Base-by-base conservation (phyloP, 129 eudicot species). In the carrot (Daucus carota) region DNA sequence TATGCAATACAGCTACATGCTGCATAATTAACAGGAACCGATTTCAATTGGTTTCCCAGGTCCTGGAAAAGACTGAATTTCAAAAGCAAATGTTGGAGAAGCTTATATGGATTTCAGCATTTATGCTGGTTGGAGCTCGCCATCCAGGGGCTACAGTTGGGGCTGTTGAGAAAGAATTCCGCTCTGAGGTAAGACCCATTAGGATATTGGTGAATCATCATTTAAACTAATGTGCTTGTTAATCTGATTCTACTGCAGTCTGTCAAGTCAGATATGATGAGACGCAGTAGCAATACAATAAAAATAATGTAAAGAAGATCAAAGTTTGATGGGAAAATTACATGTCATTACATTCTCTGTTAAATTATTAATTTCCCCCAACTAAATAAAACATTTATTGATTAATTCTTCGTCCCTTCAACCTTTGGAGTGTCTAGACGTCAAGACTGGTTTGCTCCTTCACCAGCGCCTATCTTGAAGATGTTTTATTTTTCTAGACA, bases 121-220 rank as follows among this genome's bases (percentile, higher is more conserved):
- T 93, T 85, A 93, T 93, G 98, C 98, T 93, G 72, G 97, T 90
- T 70, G 97, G 98, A 68, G 96, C 93, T 69, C 97, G 90, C 59
- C 93, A 93, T 87, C 96, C 96, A 70, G 98, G 98, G 63, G 96
- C 97, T 72, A 89, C 92, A 41, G 96, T 93, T 15, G 96, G 98
- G 67, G 88, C 24, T 33, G 97, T 90, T 1, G 96, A 90, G 85
- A 93, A 93, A 77, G 97, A 88, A 43, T 91, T 82, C 70, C 86
- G 90, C 50, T 85, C 86, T 14, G 97, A 90, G 98, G 97, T 93
- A 80, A 41, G 38, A 22, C 38, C n/a, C n/a, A n/a, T n/a, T n/a
- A n/a, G n/a, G n/a, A n/a, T n/a, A n/a, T n/a, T n/a, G n/a, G n/a
- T n/a, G n/a, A n/a, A n/a, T n/a, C n/a, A n/a, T n/a, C n/a, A n/a